Percentiles rank a stretch among this genome's conserved stretches.
Evolutionary conservation across 163 green algal species (phyloP).

Genomic region (Scenedesmus sp.): DNA sequence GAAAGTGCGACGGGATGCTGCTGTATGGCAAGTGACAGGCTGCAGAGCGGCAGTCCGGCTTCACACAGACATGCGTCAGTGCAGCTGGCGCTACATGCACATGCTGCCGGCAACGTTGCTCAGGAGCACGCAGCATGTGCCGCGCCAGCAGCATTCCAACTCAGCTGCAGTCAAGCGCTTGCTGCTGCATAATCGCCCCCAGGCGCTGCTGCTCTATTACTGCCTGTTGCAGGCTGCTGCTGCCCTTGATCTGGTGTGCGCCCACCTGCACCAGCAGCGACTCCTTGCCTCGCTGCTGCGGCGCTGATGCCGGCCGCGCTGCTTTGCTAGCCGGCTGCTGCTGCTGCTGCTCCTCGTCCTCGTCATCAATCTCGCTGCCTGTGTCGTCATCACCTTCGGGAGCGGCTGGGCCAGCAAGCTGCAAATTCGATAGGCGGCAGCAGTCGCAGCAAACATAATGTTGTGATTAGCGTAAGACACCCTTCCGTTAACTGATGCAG

Average conservation of each 20-base stretch:
- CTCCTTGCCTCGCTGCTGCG: conserved; percentile 29
- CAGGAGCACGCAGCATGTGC: background rate
- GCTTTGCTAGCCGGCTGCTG: background rate
- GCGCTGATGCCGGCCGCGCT: conserved; percentile 4
- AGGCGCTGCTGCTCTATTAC: background rate
- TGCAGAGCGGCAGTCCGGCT: background rate
- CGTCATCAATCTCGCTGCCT: conserved; percentile 23
- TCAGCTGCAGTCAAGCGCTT: background rate
- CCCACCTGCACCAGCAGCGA: conserved; percentile 19
- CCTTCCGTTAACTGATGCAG: background rate
- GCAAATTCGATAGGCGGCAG: background rate
- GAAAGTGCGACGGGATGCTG: background rate
- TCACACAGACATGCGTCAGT: background rate
- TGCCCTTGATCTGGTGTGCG: background rate
- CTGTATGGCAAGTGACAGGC: background rate
- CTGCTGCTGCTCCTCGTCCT: background rate
- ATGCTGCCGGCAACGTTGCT: background rate
- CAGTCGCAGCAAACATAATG: background rate
- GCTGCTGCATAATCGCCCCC: background rate
- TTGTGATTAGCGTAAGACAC: background rate
- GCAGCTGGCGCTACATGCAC: background rate
- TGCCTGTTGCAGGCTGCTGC: background rate
- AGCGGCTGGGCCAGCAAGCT: background rate
- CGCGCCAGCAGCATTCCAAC: background rate
- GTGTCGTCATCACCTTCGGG: conserved; percentile 2